Conservation (phyloP, 1,284 basidiomycete species). For the Melampsora abietis-canadensis region DNA sequence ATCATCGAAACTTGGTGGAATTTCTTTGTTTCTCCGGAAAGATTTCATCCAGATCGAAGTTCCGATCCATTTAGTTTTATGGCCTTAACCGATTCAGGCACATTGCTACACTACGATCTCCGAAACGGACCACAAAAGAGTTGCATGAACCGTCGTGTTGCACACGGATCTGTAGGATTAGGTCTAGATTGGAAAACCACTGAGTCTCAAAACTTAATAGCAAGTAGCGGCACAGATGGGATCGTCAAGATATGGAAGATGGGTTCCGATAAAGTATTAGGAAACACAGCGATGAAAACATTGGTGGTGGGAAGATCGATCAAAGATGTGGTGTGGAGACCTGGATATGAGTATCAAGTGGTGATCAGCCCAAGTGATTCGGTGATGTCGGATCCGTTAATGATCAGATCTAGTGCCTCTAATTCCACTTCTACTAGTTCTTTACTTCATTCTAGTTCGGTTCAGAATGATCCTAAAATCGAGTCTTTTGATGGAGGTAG, state of each 20-base stretch:
- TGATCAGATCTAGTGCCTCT: slow-evolving; percentile 5
- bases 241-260: slow-evolving; percentile 37
- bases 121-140: slow-evolving; percentile 18
- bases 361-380: slow-evolving; percentile 35
- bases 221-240: slow-evolving; percentile 25
- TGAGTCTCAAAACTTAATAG: slow-evolving; percentile 15
- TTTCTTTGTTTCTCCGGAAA: background rate
- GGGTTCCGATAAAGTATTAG: slow-evolving; percentile 3
- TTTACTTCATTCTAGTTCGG: background rate
- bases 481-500: slow-evolving; percentile 9
- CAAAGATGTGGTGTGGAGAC: slow-evolving; percentile 29
- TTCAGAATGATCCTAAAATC: too few relatives aligned
- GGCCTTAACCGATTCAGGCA: slow-evolving; percentile 33
- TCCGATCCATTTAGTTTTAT: slow-evolving; percentile 29
- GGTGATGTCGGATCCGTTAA: slow-evolving; percentile 23
- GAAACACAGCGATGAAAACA: slow-evolving; percentile 23
- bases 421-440: background rate
- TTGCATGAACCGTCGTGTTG: slow-evolving; percentile 24
- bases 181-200: slow-evolving; percentile 24
- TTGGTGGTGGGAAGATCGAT: slow-evolving; percentile 23
- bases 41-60: slow-evolving; percentile 30
- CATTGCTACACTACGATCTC: slow-evolving; percentile 32
- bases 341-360: slow-evolving; percentile 18
- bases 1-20: too few relatives aligned
- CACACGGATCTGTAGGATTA: slow-evolving; percentile 29